Evolutionary conservation across 306 rosid species (phyloP), one percentile per base, ranked within the genome.

Genomic region (Morella rubra): DNA sequence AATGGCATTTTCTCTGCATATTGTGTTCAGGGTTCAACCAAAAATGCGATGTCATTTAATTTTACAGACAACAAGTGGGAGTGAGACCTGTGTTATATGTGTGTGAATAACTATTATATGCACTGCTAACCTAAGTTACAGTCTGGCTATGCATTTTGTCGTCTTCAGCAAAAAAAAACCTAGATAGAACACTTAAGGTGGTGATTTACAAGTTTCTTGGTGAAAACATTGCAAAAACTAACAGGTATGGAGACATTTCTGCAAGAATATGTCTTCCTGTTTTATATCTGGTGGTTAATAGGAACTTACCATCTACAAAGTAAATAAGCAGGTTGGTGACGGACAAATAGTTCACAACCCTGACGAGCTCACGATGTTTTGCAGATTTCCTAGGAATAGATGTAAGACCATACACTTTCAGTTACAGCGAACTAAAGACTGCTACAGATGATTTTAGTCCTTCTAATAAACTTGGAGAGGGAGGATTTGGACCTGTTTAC

Each of bases 401-500:
- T 80, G 72, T 82, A 24, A 85, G 83, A 80, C 93, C 91, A 37
- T 86, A 84, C 78, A 93, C 93, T 72, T 93, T 86, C 81, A 86
- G 87, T 73, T 89, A 84, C 77, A 76, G 79, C 4, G 97, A 88
- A 82, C 81, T 91, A 64, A 88, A 47, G 77, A 81, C 68, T 76
- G 93, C 96, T 71, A 93, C 96, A 24, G 61, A 79, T 77, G 96
- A 93, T 85, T 87, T 90, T 69, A 80, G 72, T 78, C 18, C 76
- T 45, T 82, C 71, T 55, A 88, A 91, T 69, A 93, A 91, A 79
- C 90, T 91, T 61, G 91, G 98, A 62, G 93, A 93, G 71, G 96
- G 98, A 77, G 98, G 96, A 79, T 93, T 93, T 78, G 96, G 98
- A 82, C 91, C 94, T 67, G 96, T 93, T 66, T 88, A 70, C 70